These are phyloP conservation scores for Candida chauliodis DNA, from an alignment of 805 yeast genomes.

Conservation along the genomic window DNA sequence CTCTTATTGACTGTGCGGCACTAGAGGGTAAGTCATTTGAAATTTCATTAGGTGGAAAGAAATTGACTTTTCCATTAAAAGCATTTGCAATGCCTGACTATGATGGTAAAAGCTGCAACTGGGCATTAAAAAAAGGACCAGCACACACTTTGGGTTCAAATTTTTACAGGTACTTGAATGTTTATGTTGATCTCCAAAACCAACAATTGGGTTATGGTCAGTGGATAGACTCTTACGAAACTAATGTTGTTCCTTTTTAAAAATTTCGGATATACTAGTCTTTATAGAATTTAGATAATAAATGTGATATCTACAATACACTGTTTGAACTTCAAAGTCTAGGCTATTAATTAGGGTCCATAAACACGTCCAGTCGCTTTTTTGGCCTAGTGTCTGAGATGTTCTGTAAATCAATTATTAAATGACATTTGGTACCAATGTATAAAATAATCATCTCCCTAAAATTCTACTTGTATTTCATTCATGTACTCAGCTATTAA, in stretches of 20 bases:
- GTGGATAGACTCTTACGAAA: background rate
- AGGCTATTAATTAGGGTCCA: no score
- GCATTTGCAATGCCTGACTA: background rate
- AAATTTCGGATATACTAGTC: conserved; percentile 39
- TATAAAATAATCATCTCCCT: no score
- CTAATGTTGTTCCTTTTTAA: conserved; percentile 1
- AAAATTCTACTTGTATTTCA: no score
- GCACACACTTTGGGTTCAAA: conserved; percentile 1
- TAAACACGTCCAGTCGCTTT: no score
- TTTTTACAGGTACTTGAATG: conserved; percentile 4
- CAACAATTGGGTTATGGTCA: conserved; percentile 1
- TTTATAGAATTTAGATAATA: no score
- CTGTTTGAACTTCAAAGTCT: no score
- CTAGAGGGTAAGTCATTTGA: conserved; percentile 1
- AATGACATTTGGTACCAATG: no score
- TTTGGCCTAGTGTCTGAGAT: no score
- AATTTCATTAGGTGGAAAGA: background rate
- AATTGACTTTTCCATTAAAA: background rate
- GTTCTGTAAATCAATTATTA: no score
- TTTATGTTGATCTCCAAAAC: conserved; percentile 1
- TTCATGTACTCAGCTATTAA: no score
- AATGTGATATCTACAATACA: no score
- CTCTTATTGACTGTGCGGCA: background rate
- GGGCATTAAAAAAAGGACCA: background rate
- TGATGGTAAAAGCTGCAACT: background rate